A percentile compares a stretch with the other conserved stretches of the same genome.
phyloP scores from a whole-genome alignment of 352 stramenopile genomes.

The Globisporangium mamillatum region DNA sequence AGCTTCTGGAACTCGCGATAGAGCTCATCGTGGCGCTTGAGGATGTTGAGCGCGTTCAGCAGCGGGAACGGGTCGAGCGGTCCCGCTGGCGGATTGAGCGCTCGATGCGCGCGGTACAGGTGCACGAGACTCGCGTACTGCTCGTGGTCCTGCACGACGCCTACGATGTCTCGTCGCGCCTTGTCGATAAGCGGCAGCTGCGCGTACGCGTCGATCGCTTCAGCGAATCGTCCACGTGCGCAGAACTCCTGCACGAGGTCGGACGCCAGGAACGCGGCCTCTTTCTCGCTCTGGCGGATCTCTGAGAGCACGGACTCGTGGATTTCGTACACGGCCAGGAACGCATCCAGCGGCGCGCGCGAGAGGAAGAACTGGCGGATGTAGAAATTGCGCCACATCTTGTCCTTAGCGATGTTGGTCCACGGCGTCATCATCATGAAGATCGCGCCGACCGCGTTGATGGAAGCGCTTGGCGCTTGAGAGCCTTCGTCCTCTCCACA shows the following conservation, averaged over 20 bases:
- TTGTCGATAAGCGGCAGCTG: constrained; percentile 32
- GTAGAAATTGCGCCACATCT: constrained; percentile 59
- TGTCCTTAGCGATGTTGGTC: constrained; percentile 43
- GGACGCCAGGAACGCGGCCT: constrained; percentile 29
- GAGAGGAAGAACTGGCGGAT: constrained; percentile 64
- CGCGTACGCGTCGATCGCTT: constrained; percentile 52
- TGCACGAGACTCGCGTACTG: constrained; percentile 47
- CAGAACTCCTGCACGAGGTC: constrained; percentile 47
- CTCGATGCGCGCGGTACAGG: constrained; percentile 46
- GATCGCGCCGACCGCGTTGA: constrained; percentile 20
- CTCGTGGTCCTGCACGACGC: constrained; percentile 47
- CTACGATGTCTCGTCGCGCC: constrained; percentile 30
- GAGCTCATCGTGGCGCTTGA: constrained; percentile 47
- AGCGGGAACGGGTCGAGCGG: constrained; percentile 44
- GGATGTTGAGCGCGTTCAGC: constrained; percentile 42
- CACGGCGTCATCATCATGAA: constrained; percentile 44
- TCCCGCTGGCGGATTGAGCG: constrained; percentile 20
- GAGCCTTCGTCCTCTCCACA: not conserved
- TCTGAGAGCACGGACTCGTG: constrained; percentile 15
- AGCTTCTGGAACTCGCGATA: constrained; percentile 45
- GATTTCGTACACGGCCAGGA: constrained; percentile 30
- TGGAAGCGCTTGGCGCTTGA: not conserved
- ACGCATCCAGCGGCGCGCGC: constrained; percentile 36
- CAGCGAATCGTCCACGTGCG: constrained; percentile 49
- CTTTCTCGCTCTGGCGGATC: constrained; percentile 3